Evolutionary conservation across 2,329 filamentous ascomycete species (phyloP).

Genomic region (Cadophora gregata): DNA sequence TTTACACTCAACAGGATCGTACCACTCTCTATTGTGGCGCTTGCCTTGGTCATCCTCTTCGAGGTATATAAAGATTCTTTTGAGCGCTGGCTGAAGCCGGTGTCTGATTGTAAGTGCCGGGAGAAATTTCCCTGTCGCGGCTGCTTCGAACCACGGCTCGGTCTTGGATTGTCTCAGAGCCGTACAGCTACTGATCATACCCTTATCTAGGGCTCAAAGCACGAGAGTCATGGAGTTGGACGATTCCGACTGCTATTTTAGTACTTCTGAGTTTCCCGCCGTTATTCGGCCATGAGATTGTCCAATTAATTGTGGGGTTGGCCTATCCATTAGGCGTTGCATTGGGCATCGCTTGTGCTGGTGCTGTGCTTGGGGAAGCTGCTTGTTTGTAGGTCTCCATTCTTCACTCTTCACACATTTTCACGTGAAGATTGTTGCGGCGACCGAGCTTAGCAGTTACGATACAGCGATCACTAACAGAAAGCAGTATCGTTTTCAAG

Average conservation of each 20-base stretch:
- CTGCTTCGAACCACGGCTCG: no score
- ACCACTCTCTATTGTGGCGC: slow-evolving; percentile 25
- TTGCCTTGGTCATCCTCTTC: slow-evolving; percentile 27
- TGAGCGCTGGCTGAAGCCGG: slow-evolving; percentile 27
- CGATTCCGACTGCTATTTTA: slow-evolving; percentile 25
- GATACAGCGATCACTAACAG: slow-evolving; percentile 11
- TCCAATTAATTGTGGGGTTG: slow-evolving; percentile 30
- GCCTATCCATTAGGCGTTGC: slow-evolving; percentile 30
- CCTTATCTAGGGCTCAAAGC: slow-evolving; percentile 13
- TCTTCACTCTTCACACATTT: no score
- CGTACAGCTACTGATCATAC: no score
- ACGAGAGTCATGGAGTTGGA: slow-evolving; percentile 30
- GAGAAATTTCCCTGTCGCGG: no score
- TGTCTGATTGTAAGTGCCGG: slow-evolving; percentile 17
- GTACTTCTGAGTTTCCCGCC: slow-evolving; percentile 31
- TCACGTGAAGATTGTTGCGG: no score
- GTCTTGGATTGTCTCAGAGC: no score
- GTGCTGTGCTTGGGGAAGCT: slow-evolving; percentile 29
- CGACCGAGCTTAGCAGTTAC: no score
- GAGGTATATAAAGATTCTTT: slow-evolving; percentile 31
- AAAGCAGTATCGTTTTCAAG: slow-evolving; percentile 28
- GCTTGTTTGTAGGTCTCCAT: slow-evolving; percentile 28
- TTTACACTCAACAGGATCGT: slow-evolving; percentile 26
- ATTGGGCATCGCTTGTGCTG: slow-evolving; percentile 30
- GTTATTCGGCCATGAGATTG: slow-evolving; percentile 31